Evolutionary conservation across 2,329 filamentous ascomycete species (phyloP).

Genomic region (Fusarium sp.): DNA sequence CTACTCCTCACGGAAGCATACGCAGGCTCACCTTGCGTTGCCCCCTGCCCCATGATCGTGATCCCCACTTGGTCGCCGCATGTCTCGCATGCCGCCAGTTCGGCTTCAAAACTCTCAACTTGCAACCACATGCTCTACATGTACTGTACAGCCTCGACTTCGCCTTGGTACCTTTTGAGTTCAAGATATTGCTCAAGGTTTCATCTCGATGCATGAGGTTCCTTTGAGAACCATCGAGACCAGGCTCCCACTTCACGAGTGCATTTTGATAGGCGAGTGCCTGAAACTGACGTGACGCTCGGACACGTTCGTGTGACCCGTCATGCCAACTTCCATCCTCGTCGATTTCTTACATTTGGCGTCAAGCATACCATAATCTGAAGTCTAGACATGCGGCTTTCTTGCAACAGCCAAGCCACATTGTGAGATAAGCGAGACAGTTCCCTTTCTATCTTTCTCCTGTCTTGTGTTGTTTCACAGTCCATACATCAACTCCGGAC

Average conservation of each 20-base stretch:
- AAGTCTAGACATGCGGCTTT: neutral
- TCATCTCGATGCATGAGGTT: neutral
- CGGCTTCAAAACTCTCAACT: conserved; percentile 3
- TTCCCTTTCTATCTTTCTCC: conserved; percentile 7
- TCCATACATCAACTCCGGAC: neutral
- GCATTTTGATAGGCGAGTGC: neutral
- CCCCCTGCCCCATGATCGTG: conserved; percentile 20
- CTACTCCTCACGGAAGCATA: neutral
- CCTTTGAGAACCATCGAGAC: neutral
- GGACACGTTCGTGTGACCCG: neutral
- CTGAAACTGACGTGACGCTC: conserved; percentile 1
- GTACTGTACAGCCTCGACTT: neutral
- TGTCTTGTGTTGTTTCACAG: neutral
- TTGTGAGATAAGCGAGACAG: conserved; percentile 24
- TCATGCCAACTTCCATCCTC: neutral
- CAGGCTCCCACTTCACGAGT: neutral
- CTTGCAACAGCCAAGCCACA: neutral
- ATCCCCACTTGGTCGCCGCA: conserved; percentile 14
- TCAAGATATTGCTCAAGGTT: neutral
- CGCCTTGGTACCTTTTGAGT: neutral
- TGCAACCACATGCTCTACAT: neutral
- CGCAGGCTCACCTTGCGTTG: neutral
- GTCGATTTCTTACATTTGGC: neutral
- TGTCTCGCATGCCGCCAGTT: neutral
- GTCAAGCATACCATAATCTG: neutral